These are phyloP conservation scores for Apiotrichum gracile DNA, from an alignment of 1,284 basidiomycete genomes.

Conservation along the genomic window DNA sequence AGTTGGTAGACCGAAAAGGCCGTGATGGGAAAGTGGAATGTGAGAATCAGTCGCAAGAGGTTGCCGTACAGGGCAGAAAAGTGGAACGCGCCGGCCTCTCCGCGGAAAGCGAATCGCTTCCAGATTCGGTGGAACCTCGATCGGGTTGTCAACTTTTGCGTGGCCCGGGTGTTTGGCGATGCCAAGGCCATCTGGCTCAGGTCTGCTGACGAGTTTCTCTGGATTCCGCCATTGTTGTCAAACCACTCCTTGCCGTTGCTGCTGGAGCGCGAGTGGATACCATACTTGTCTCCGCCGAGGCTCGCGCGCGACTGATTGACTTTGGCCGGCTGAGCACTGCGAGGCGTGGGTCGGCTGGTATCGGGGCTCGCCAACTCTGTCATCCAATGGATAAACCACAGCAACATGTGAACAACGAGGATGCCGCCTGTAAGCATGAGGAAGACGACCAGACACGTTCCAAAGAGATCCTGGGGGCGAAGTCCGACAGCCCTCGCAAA, in stretches of 20 bases:
- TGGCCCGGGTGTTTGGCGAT: neutral
- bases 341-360: neutral
- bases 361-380: slow-evolving; percentile 24
- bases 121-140: slow-evolving; percentile 32
- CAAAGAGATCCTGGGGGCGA: slow-evolving; percentile 74
- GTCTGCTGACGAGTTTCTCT: slow-evolving; percentile 6
- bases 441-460: slow-evolving; percentile 75
- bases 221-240: neutral
- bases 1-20: slow-evolving; percentile 85
- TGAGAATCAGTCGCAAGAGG: slow-evolving; percentile 75
- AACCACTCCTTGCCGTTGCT: slow-evolving; percentile 17
- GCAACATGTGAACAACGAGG: slow-evolving; percentile 60
- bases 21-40: slow-evolving; percentile 91
- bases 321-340: neutral
- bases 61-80: slow-evolving; percentile 59
- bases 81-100: slow-evolving; percentile 48
- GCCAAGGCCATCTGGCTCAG: slow-evolving; percentile 7
- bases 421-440: slow-evolving; percentile 68
- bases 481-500: slow-evolving; percentile 76
- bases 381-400: slow-evolving; percentile 64
- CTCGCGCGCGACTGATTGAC: neutral
- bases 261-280: slow-evolving; percentile 6
- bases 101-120: slow-evolving; percentile 43
- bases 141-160: neutral
- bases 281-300: neutral